Conservation (phyloP, 257 asterid species). For the Handroanthus guayacan region DNA sequence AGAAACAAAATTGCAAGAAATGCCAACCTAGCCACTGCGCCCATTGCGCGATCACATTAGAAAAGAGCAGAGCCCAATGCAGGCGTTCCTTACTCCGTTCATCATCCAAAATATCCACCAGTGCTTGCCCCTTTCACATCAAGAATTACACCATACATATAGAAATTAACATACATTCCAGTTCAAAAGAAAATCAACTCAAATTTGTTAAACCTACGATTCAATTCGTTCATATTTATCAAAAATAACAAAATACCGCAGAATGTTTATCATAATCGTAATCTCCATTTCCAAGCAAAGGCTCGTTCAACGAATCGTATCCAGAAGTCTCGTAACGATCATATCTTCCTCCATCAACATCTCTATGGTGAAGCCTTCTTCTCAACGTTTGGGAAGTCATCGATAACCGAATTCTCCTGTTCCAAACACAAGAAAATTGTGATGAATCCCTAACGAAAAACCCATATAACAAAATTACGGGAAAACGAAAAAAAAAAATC, state of each 20-base stretch:
- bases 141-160: constrained; percentile 13
- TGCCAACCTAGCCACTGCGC: constrained; percentile 93
- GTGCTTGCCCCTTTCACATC: constrained; percentile 48
- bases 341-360: constrained; percentile 69
- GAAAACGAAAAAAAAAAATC: neutral
- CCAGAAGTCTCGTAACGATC: constrained; percentile 58
- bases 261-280: constrained; percentile 39
- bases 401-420: constrained; percentile 29
- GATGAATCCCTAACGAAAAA: constrained; percentile 25
- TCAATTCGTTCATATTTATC: neutral
- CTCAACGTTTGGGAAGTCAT: constrained; percentile 84
- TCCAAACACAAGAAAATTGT: constrained; percentile 6
- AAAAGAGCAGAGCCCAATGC: constrained; percentile 85
- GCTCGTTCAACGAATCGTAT: constrained; percentile 69
- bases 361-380: constrained; percentile 82
- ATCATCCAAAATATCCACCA: constrained; percentile 69
- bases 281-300: constrained; percentile 65
- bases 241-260: constrained; percentile 57
- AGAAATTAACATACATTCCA: neutral
- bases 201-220: neutral
- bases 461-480: neutral
- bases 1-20: constrained; percentile 24
- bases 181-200: neutral
- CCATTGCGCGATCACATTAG: constrained; percentile 89
- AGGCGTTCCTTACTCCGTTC: constrained; percentile 59